Conservation (phyloP, 1,284 basidiomycete genomes). For the Athelia psychrophila region DNA sequence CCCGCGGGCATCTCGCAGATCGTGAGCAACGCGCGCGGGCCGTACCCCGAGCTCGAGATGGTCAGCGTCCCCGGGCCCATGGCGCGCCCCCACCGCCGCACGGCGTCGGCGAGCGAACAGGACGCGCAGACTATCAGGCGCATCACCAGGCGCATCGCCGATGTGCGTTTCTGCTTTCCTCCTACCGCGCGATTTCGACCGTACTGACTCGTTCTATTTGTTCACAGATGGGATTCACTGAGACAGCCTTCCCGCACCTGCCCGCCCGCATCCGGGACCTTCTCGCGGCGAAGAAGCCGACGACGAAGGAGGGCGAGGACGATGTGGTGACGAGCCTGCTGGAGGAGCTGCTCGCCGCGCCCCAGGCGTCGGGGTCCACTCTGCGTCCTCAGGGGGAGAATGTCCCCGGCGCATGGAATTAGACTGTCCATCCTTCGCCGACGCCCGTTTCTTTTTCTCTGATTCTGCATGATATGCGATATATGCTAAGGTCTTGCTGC, state of each 20-base stretch:
- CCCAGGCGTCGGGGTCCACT: slow-evolving; percentile 33
- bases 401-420: slow-evolving; percentile 40
- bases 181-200: slow-evolving; percentile 12
- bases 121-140: slow-evolving; percentile 37
- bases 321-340: slow-evolving; percentile 62
- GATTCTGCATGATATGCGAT: too few species aligned
- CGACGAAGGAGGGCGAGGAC: slow-evolving; percentile 53
- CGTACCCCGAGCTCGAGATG: slow-evolving; percentile 59
- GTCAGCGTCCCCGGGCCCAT: slow-evolving; percentile 44
- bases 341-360: slow-evolving; percentile 52
- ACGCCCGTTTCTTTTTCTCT: too few species aligned
- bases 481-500: too few species aligned
- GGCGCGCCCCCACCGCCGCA: slow-evolving; percentile 33
- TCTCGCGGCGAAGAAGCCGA: slow-evolving; percentile 37
- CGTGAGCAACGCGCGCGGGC: slow-evolving; percentile 58
- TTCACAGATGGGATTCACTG: slow-evolving; percentile 69
- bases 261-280: slow-evolving; percentile 48
- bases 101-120: slow-evolving; percentile 18
- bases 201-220: slow-evolving; percentile 13
- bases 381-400: slow-evolving; percentile 15
- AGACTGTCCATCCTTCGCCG: not conserved
- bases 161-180: slow-evolving; percentile 32
- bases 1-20: slow-evolving; percentile 31
- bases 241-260: slow-evolving; percentile 50
- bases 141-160: slow-evolving; percentile 48